Evolutionary conservation across 2,329 filamentous ascomycete species (phyloP).

Genomic region (Sclerotinia nivalis): DNA sequence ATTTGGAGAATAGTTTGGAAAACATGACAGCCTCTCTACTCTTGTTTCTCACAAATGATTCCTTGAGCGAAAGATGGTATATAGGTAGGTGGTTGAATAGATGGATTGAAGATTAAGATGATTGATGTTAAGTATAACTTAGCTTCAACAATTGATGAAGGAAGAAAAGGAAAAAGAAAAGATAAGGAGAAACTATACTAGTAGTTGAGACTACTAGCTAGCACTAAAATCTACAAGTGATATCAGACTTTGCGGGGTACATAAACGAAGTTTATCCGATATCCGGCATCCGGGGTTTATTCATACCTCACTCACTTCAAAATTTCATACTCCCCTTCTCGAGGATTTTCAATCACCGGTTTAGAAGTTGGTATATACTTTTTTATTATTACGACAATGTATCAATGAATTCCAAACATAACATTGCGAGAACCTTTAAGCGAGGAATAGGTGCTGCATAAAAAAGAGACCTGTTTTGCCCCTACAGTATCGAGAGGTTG

Average conservation of each 20-base stretch:
- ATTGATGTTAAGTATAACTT: no score
- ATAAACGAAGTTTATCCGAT: neutral
- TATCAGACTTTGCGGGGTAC: neutral
- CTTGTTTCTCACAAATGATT: neutral
- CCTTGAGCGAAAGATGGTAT: neutral
- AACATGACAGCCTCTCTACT: neutral
- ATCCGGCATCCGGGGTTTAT: neutral
- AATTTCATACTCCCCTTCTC: no score
- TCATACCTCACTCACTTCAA: no score
- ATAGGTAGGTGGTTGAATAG: neutral
- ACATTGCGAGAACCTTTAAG: no score
- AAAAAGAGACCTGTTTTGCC: no score
- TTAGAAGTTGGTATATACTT: no score
- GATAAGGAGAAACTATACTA: neutral
- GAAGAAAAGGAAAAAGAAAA: neutral
- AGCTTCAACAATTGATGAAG: no score
- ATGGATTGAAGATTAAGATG: neutral
- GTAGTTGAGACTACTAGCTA: neutral
- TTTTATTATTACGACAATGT: no score
- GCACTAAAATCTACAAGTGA: neutral
- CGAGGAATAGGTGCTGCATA: no score
- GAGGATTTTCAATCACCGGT: no score
- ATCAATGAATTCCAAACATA: no score
- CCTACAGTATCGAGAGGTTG: no score
- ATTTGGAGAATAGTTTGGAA: neutral